These are phyloP conservation scores for Colletotrichum plurivorum DNA, from an alignment of 2,329 filamentous ascomycete genomes.

Conservation along the genomic window DNA sequence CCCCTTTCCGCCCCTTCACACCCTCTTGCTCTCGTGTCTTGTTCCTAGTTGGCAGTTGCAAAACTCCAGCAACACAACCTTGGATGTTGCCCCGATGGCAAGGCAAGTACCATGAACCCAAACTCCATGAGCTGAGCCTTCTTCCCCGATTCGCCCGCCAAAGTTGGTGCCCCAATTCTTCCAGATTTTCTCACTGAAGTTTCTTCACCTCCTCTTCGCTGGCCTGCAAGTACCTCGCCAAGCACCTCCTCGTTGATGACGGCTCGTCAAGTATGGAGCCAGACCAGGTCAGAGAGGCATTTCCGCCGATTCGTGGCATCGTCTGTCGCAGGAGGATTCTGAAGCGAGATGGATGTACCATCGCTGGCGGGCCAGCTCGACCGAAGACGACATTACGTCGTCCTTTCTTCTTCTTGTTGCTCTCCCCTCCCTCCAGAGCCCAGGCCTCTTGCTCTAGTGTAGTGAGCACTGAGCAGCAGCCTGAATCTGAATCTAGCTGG, in stretches of 20 bases:
- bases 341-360: constrained; percentile 29
- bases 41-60: constrained; percentile 20
- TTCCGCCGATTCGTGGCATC: constrained; percentile 28
- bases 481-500: too few relatives aligned
- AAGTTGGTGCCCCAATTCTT: constrained; percentile 12
- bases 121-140: constrained; percentile 11
- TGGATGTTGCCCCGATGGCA: background rate
- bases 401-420: background rate
- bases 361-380: constrained; percentile 1
- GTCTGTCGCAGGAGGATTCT: constrained; percentile 15
- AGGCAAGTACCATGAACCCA: constrained; percentile 12
- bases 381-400: constrained; percentile 16
- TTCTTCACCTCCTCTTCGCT: constrained; percentile 17
- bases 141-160: constrained; percentile 31
- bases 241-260: constrained; percentile 17
- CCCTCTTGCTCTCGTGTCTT: constrained; percentile 26
- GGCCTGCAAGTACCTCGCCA: constrained; percentile 29
- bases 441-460: constrained; percentile 11
- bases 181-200: constrained; percentile 10
- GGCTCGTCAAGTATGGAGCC: constrained; percentile 18
- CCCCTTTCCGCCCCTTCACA: constrained; percentile 20
- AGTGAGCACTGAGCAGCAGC: background rate
- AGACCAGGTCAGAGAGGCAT: constrained; percentile 34
- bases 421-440: background rate
- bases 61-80: constrained; percentile 18